Evolutionary conservation across 23 red algal genomes (phyloP).

Genomic region (Gracilariopsis chorda): DNA sequence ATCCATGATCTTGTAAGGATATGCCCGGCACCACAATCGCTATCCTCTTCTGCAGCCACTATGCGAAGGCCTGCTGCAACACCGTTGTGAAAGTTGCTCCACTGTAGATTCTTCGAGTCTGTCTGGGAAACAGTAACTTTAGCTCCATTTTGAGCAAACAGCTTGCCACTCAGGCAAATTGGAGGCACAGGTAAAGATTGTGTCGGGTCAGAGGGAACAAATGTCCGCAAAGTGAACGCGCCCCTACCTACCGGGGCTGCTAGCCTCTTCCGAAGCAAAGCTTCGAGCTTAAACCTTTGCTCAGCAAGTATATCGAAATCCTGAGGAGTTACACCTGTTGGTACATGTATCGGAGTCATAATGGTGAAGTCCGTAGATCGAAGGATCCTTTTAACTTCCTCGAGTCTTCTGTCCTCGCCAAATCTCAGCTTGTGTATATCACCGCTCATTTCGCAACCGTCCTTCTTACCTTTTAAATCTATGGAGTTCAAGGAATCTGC

Average conservation of each 20-base stretch:
- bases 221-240: slow-evolving; percentile 86
- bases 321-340: not conserved
- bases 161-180: slow-evolving; percentile 49
- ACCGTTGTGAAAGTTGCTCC: slow-evolving; percentile 97
- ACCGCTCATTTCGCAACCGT: slow-evolving; percentile 82
- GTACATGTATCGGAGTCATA: slow-evolving; percentile 14
- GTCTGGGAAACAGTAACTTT: slow-evolving; percentile 27
- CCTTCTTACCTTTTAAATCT: not conserved
- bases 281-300: slow-evolving; percentile 24
- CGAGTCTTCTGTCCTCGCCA: slow-evolving; percentile 54
- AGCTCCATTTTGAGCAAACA: slow-evolving; percentile 3
- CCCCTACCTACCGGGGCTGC: slow-evolving; percentile 88
- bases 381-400: slow-evolving; percentile 79
- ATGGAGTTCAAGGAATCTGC: not conserved
- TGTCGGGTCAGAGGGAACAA: slow-evolving; percentile 72
- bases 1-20: slow-evolving; percentile 95
- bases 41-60: slow-evolving; percentile 20
- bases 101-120: slow-evolving; percentile 56
- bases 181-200: slow-evolving; percentile 69
- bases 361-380: slow-evolving; percentile 75
- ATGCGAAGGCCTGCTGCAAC: slow-evolving; percentile 92
- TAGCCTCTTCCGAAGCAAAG: slow-evolving; percentile 50
- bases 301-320: slow-evolving; percentile 37
- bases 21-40: slow-evolving; percentile 20
- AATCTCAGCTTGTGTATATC: slow-evolving; percentile 62